These are phyloP conservation scores for Kregervanrija fluxuum DNA, from an alignment of 805 yeast genomes.

Conservation along the genomic window DNA sequence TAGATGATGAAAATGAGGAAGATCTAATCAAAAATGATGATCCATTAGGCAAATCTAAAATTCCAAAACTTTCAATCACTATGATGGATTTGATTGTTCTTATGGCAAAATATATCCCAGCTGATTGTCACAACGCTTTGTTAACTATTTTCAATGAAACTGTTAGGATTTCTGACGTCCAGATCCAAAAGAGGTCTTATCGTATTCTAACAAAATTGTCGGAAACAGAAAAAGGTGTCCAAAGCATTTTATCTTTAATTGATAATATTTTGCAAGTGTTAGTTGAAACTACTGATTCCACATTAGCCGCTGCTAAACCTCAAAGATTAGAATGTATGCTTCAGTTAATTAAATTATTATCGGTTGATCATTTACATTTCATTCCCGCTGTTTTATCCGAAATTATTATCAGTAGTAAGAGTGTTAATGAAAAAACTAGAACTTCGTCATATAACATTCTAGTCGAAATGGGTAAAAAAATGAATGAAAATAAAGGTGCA, in stretches of 20 bases:
- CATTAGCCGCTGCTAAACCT: slow-evolving; percentile 71
- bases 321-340: slow-evolving; percentile 67
- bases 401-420: slow-evolving; percentile 84
- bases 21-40: slow-evolving; percentile 28
- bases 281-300: slow-evolving; percentile 46
- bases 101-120: slow-evolving; percentile 79
- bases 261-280: slow-evolving; percentile 54
- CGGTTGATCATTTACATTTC: slow-evolving; percentile 59
- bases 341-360: slow-evolving; percentile 53
- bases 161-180: slow-evolving; percentile 49
- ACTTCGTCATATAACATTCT: slow-evolving; percentile 69
- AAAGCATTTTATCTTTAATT: slow-evolving; percentile 45
- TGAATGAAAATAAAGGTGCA: slow-evolving; percentile 56
- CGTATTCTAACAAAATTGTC: slow-evolving; percentile 64
- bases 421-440: slow-evolving; percentile 86
- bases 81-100: slow-evolving; percentile 88
- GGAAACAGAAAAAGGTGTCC: slow-evolving; percentile 60
- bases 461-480: slow-evolving; percentile 71
- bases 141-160: slow-evolving; percentile 73
- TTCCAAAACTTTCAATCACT: slow-evolving; percentile 61
- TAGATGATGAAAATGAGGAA: slow-evolving; percentile 47
- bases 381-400: slow-evolving; percentile 82
- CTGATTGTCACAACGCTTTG: slow-evolving; percentile 60
- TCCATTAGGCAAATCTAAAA: slow-evolving; percentile 25
- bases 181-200: slow-evolving; percentile 84